These are phyloP conservation scores for Ilex paraguariensis DNA, from an alignment of 305 asterid genomes.

Conservation along the genomic window DNA sequence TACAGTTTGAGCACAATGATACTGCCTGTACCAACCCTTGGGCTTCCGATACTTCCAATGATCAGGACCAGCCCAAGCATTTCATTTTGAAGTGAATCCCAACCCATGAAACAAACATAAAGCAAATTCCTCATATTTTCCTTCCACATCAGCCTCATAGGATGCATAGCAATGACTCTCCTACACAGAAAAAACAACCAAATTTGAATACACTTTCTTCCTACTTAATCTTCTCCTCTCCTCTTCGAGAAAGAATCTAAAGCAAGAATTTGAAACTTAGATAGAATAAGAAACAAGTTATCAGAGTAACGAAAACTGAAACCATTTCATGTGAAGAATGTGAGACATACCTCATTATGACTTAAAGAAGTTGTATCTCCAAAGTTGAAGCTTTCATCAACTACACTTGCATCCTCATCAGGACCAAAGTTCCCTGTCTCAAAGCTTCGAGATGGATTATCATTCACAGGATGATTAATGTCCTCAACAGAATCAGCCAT, in stretches of 20 bases:
- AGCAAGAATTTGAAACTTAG: too few relatives aligned
- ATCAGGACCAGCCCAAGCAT: constrained; percentile 98
- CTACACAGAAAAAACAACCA: constrained; percentile 30
- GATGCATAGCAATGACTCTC: constrained; percentile 33
- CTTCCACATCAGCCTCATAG: constrained; percentile 51
- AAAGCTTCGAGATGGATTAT: constrained; percentile 38
- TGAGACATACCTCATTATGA: constrained; percentile 40
- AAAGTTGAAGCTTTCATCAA: constrained; percentile 53
- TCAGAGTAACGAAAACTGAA: too few relatives aligned
- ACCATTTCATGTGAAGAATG: background rate
- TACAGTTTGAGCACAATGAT: background rate
- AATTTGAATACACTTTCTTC: background rate
- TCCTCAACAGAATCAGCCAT: too few relatives aligned
- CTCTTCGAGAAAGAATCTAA: too few relatives aligned
- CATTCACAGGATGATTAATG: constrained; percentile 16
- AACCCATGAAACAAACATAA: constrained; percentile 58
- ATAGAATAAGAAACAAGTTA: too few relatives aligned
- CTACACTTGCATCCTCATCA: constrained; percentile 48
- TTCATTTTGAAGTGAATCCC: constrained; percentile 76
- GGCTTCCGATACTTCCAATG: constrained; percentile 91
- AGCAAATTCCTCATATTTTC: constrained; percentile 66
- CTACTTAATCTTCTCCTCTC: background rate
- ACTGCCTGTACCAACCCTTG: constrained; percentile 41
- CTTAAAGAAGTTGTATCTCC: constrained; percentile 34
- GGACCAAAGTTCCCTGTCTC: constrained; percentile 61